Evolutionary conservation across 2,329 filamentous ascomycete species (phyloP).

Genomic region (Colletotrichum sp.): DNA sequence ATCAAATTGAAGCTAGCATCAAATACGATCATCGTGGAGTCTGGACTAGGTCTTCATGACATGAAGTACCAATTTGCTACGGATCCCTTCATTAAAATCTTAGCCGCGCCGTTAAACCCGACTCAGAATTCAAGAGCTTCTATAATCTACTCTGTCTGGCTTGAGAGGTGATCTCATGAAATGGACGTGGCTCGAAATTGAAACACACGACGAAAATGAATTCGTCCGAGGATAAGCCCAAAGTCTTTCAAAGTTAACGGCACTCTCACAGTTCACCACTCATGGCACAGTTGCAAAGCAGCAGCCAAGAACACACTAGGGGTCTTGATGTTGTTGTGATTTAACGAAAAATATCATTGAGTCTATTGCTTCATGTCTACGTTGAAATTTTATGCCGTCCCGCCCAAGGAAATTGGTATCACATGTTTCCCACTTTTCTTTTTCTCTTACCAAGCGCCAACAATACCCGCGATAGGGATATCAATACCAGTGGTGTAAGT

Average conservation of each 20-base stretch:
- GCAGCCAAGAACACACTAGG: accelerated
- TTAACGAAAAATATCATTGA: background rate
- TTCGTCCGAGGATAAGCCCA: accelerated
- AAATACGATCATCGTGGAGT: background rate
- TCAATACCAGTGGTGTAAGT: conserved; percentile 55
- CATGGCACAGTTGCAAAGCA: background rate
- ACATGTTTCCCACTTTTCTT: background rate
- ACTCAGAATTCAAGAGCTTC: background rate
- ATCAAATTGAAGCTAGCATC: background rate
- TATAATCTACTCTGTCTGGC: accelerated
- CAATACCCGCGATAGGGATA: conserved; percentile 46
- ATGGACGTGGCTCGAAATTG: background rate
- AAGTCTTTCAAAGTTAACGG: background rate
- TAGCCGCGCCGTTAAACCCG: accelerated
- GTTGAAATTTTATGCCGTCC: background rate
- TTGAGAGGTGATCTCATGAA: accelerated
- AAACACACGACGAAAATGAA: accelerated
- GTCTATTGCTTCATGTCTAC: conserved; percentile 5
- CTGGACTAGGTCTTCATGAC: background rate
- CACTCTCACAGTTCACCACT: background rate
- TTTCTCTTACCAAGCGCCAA: conserved; percentile 25
- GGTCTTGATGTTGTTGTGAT: background rate
- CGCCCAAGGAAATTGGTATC: background rate
- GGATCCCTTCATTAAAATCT: background rate
- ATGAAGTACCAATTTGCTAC: background rate